Percentiles rank a stretch among this genome's conserved stretches.
Conservation (phyloP, 352 stramenopile genomes). For the Blastocystis sp. region DNA sequence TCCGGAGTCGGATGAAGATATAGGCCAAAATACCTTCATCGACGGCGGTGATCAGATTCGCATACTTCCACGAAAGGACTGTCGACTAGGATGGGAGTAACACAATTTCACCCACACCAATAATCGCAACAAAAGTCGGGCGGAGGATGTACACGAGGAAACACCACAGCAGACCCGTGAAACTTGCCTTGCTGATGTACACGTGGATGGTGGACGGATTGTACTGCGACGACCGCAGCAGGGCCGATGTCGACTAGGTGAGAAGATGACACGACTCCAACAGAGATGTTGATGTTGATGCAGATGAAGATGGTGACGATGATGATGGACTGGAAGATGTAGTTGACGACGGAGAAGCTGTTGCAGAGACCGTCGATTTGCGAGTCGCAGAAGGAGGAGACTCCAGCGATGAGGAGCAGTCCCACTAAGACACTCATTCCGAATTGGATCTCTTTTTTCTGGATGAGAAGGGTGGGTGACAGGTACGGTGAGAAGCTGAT, state of each 20-base stretch:
- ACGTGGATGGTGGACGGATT: conserved; percentile 27
- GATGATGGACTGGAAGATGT: conserved; percentile 46
- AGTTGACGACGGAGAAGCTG: conserved; percentile 23
- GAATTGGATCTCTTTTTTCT: conserved; percentile 55
- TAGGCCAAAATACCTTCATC: conserved; percentile 33
- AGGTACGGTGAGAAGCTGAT: conserved; percentile 1
- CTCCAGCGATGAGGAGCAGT: not conserved
- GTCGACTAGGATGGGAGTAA: not conserved
- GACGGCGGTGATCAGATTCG: conserved; percentile 13
- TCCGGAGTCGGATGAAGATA: conserved; percentile 20
- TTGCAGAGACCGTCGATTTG: conserved; percentile 48
- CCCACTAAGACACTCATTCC: not conserved
- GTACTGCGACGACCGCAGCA: conserved; percentile 52
- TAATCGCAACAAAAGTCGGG: conserved; percentile 37
- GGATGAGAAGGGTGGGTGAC: not conserved
- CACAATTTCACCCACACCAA: not conserved
- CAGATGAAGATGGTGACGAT: conserved; percentile 42
- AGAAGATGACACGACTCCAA: not conserved
- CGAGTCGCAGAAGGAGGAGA: conserved; percentile 43
- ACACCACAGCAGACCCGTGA: not conserved
- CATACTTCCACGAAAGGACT: conserved; percentile 47
- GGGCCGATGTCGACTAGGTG: not conserved
- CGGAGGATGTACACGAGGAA: conserved; percentile 47
- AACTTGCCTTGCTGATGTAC: conserved; percentile 42
- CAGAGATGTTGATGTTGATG: conserved; percentile 49